Evolutionary conservation across 345 rosid species (phyloP), one percentile per base, ranked within the genome.

Genomic region (Atalantia buxifolia): DNA sequence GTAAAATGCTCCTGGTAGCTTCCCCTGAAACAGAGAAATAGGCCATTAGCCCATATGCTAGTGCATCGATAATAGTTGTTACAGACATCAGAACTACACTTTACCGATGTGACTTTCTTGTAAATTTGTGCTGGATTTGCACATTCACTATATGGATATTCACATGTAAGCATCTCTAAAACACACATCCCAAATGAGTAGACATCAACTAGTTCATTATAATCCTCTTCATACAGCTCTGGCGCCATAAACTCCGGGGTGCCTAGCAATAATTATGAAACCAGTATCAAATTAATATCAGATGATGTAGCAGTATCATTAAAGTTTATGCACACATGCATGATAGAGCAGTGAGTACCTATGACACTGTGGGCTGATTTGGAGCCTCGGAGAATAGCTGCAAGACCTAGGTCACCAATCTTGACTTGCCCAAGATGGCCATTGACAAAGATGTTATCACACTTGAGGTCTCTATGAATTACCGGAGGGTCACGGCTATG

Each of bases 201-300:
- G 65, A 93, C 91, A 83, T 93, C 95, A 45, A 91, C 93, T 30
- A 93, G 92, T 75, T 93, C 92, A 80, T 88, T 91, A 84, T 93
- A 93, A 75, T 91, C 88, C 85, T 93, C 95, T 45, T 93, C 95
- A 69, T 93, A 93, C 66, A 93, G 76, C 76, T 93, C 97, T 22
- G 97, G 97, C 50, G 97, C 97, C 97, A 93, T 93, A 85, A 91
- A 93, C 81, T 93, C 97, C 0, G 97, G 97, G 56, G 97, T 93
- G 77, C 97, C 97, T 91, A 79, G 68, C 28, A 84, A 75, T 57
- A 28, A 40, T 40, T 22, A 24, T 7, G 19, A 9, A 67, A 42
- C n/a, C 12, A 45, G 21, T 25, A 76, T 8, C 14, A 12, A 27
- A 28, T 40, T n/a, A n/a, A 60, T 42, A 75, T n/a, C 55, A 38